phyloP scores from a whole-genome alignment of 1,284 basidiomycete genomes.

The Tilletiopsis washingtonensis region DNA sequence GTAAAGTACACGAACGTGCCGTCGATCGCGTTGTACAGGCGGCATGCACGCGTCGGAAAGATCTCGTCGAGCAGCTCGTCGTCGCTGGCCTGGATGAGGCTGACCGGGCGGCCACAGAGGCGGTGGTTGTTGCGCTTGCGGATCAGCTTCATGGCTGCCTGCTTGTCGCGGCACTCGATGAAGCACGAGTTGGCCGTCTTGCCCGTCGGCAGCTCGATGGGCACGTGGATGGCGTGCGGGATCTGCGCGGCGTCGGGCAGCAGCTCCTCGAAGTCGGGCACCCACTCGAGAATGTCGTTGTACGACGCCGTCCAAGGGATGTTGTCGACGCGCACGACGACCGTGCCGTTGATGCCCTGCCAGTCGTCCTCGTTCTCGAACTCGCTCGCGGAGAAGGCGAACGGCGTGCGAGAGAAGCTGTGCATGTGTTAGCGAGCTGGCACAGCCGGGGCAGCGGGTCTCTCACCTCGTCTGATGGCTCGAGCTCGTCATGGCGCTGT shows the following conservation, averaged over 20 bases:
- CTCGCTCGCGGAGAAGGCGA: too few species aligned
- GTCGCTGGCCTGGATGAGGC: slow-evolving; percentile 2
- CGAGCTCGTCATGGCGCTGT: too few species aligned
- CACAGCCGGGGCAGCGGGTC: too few species aligned
- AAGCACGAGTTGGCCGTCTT: slow-evolving; percentile 13
- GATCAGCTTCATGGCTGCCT: slow-evolving; percentile 8
- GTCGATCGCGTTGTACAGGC: too few species aligned
- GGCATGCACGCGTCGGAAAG: slow-evolving; percentile 3
- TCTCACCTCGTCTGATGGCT: too few species aligned
- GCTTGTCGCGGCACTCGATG: slow-evolving; percentile 5
- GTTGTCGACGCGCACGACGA: slow-evolving; percentile 10
- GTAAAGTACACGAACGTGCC: slow-evolving; percentile 89
- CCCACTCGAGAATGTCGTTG: slow-evolving; percentile 6
- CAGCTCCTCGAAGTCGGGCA: slow-evolving; percentile 2
- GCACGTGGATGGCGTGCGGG: slow-evolving; percentile 7
- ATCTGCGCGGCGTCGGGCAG: not conserved
- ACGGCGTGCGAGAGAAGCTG: too few species aligned
- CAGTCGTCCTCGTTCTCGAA: not conserved
- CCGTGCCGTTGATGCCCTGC: not conserved
- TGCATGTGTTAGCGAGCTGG: too few species aligned
- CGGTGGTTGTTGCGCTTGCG: slow-evolving; percentile 10
- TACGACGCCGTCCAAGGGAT: slow-evolving; percentile 10
- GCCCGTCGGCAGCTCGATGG: slow-evolving; percentile 7
- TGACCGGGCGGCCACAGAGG: slow-evolving; percentile 9
- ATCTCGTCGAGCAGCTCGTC: slow-evolving; percentile 3